These are phyloP conservation scores for Magnaporthales sp. DNA, from an alignment of 2,329 filamentous ascomycete genomes.

Conservation along the genomic window DNA sequence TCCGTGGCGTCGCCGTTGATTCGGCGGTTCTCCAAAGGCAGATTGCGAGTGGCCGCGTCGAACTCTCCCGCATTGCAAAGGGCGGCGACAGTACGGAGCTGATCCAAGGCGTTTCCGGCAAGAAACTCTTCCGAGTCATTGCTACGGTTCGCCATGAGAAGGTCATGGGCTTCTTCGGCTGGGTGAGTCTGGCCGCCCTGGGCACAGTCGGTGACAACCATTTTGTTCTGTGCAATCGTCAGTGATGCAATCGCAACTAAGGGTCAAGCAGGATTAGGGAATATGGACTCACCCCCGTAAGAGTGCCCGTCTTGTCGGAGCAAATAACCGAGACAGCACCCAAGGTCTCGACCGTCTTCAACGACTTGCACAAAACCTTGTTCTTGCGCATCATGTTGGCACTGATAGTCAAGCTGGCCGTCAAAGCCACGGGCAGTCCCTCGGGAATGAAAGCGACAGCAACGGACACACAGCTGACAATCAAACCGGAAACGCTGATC, in stretches of 20 bases:
- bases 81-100: conserved; percentile 52
- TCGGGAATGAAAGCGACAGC: conserved; percentile 72
- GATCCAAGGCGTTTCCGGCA: conserved; percentile 33
- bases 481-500: conserved; percentile 64
- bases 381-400: conserved; percentile 71
- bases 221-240: conserved; percentile 45
- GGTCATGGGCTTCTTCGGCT: conserved; percentile 39
- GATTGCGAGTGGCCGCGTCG: conserved; percentile 52
- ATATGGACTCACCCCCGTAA: conserved; percentile 41
- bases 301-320: conserved; percentile 68
- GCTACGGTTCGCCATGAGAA: conserved; percentile 17
- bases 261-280: neutral
- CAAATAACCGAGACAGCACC: conserved; percentile 66
- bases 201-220: conserved; percentile 63
- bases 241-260: conserved; percentile 4
- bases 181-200: conserved; percentile 43
- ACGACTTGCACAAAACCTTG: conserved; percentile 69
- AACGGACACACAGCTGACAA: conserved; percentile 64
- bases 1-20: conserved; percentile 72
- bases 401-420: conserved; percentile 64
- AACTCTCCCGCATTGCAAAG: conserved; percentile 73
- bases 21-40: conserved; percentile 51
- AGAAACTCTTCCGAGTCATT: conserved; percentile 10
- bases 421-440: conserved; percentile 61
- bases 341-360: conserved; percentile 71